Evolutionary conservation across 768 basidiomycete genomes (phyloP).

Genomic region (Tylopilus balloui): DNA sequence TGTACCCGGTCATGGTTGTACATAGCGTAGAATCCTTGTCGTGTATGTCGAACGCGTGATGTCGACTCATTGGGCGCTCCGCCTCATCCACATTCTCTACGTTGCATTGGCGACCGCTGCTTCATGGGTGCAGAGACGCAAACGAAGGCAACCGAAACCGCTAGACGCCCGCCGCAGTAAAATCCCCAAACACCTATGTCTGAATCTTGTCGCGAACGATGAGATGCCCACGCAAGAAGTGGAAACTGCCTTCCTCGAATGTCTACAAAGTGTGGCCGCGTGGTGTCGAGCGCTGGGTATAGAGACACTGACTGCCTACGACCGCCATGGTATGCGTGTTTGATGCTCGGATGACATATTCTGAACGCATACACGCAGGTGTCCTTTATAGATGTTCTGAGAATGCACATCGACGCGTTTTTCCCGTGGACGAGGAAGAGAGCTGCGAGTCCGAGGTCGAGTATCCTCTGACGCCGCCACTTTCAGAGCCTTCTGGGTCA

Average conservation of each 20-base stretch:
- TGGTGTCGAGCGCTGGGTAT: conserved; percentile 69
- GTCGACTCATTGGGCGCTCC: conserved; percentile 46
- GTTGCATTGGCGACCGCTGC: conserved; percentile 38
- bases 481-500: conserved; percentile 67
- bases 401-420: conserved; percentile 39
- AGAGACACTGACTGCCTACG: conserved; percentile 63
- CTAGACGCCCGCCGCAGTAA: conserved; percentile 51
- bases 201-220: conserved; percentile 53
- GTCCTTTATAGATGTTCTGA: conserved; percentile 38
- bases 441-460: conserved; percentile 53
- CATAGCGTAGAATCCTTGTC: too few species aligned
- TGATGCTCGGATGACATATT: neutral
- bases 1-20: too few species aligned
- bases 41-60: conserved; percentile 23
- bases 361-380: conserved; percentile 31
- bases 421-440: conserved; percentile 27
- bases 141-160: conserved; percentile 40
- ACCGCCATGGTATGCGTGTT: conserved; percentile 54
- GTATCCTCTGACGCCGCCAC: conserved; percentile 75
- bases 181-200: conserved; percentile 61
- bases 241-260: conserved; percentile 46
- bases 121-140: conserved; percentile 39
- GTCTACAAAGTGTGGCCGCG: conserved; percentile 45
- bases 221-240: conserved; percentile 32
- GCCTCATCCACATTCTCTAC: conserved; percentile 57